Evolutionary conservation across 345 rosid genomes (phyloP), one percentile per base, ranked within the genome.

Genomic region (Carallia brachiata): DNA sequence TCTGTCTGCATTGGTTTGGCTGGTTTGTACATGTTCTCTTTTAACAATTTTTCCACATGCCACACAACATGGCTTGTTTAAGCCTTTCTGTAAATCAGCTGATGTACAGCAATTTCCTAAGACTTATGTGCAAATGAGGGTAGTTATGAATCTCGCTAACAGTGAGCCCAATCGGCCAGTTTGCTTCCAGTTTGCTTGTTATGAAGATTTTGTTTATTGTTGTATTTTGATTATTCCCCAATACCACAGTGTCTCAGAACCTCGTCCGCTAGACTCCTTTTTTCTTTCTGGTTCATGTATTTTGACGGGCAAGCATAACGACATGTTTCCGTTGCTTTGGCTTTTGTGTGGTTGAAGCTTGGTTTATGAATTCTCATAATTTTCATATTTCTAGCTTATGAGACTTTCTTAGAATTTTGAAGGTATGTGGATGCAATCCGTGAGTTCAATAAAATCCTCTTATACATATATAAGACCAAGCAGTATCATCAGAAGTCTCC

Each of bases 401-500:
- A 19, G 18, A 72, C 56, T 15, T 68, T 12, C 4, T 58, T 66
- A 9, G 39, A 16, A 50, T 66, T 73, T 47, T 63, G 56, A 61
- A 91, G 98, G 88, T 95, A 95, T 65, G 97, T 92, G 67, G 97
- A 90, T 79, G 94, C 98, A 56, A 91, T 92, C 73, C 91, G 89
- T 37, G 99, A 95, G 66, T 95, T 95, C 84, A 95, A 88, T 77
- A 95, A 92, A 84, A 89, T 95, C 76, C 96, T 95, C 68, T 79
- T 88, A 59, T 92, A 95, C 83, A 92, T 95, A 66, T 92, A 83
- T 86, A 92, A 92, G 88, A 87, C 97, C 27, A 92, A 95, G 85
- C 99, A 89, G 64, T 92, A 83, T 78, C 98, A 95, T 70, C 90
- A 92, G 77, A 89, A 92, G 71, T 92, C 98, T 34, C 80, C 97